These are phyloP conservation scores for Colletotrichum sp. DNA, from an alignment of 2,329 filamentous ascomycete genomes.

Conservation along the genomic window DNA sequence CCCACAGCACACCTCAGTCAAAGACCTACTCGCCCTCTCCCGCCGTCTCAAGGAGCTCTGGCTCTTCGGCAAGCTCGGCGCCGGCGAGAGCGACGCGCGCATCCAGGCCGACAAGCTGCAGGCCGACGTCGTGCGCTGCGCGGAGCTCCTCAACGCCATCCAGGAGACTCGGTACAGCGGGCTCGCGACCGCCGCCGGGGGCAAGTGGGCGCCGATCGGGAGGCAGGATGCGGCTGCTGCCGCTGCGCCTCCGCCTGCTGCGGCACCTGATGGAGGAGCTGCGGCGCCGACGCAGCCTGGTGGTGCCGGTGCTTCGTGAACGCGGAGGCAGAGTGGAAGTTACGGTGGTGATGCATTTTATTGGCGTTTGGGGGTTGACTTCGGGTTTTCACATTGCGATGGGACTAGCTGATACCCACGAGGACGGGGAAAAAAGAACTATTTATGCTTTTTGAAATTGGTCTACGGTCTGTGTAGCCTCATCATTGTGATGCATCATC, in stretches of 20 bases:
- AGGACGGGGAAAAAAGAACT: neutral
- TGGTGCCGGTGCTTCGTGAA: neutral
- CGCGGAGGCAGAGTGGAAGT: no score
- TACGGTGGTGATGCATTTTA: neutral
- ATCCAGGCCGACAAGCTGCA: constrained; percentile 42
- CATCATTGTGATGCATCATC: neutral
- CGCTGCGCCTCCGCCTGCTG: neutral
- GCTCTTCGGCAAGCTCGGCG: constrained; percentile 47
- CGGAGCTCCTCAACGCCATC: constrained; percentile 37
- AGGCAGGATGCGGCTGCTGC: neutral
- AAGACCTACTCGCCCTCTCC: constrained; percentile 48
- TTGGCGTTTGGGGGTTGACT: neutral
- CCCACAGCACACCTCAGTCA: constrained; percentile 44
- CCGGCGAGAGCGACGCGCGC: constrained; percentile 38
- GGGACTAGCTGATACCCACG: constrained; percentile 6
- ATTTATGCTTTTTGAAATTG: neutral
- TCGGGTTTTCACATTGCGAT: neutral
- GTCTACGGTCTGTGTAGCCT: neutral
- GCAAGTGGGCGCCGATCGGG: constrained; percentile 37
- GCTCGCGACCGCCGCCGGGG: constrained; percentile 40
- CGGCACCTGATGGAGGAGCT: neutral
- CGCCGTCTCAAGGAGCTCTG: constrained; percentile 52
- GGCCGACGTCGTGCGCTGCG: constrained; percentile 38
- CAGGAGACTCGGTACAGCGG: constrained; percentile 37
- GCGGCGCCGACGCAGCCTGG: neutral